phyloP scores from a whole-genome alignment of 345 rosid genomes.

The Tarenaya hassleriana region DNA sequence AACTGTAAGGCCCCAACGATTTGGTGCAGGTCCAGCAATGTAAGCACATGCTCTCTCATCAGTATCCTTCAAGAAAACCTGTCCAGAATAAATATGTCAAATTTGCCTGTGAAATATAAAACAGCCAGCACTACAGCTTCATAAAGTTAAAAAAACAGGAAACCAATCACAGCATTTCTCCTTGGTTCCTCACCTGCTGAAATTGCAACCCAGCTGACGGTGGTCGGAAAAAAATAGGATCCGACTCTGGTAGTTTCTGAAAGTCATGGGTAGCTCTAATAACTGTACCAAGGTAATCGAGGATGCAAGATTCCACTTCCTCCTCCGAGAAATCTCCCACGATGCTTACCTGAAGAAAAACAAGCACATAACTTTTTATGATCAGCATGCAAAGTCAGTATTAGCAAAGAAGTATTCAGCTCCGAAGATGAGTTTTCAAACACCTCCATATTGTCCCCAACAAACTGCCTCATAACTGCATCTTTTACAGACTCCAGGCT shows the following conservation, averaged over 20 bases:
- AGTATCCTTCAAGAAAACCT: slow-evolving; percentile 96
- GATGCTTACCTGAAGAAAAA: slow-evolving; percentile 66
- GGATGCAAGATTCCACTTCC: slow-evolving; percentile 74
- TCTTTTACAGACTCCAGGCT: slow-evolving; percentile 68
- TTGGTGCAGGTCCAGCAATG: slow-evolving; percentile 99
- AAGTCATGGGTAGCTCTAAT: slow-evolving; percentile 48
- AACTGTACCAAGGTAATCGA: slow-evolving; percentile 94
- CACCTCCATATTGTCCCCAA: slow-evolving; percentile 96
- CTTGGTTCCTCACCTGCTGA: slow-evolving; percentile 61
- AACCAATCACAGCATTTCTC: slow-evolving; percentile 14
- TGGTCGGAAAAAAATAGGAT: slow-evolving; percentile 62
- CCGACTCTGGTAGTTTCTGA: slow-evolving; percentile 29
- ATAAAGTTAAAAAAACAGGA: slow-evolving; percentile 9
- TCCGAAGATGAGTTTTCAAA: slow-evolving; percentile 13
- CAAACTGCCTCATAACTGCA: slow-evolving; percentile 94
- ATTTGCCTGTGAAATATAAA: slow-evolving; percentile 6
- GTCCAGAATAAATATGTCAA: slow-evolving; percentile 24
- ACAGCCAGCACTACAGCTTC: background rate
- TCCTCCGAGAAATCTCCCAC: slow-evolving; percentile 94
- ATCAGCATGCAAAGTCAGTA: slow-evolving; percentile 3
- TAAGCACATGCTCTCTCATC: slow-evolving; percentile 99
- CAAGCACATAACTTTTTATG: slow-evolving; percentile 9
- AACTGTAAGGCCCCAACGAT: slow-evolving; percentile 92
- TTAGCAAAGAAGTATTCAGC: slow-evolving; percentile 10
- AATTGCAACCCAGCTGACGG: slow-evolving; percentile 64